phyloP scores from a whole-genome alignment of 1,284 basidiomycete genomes.

The Puccinia coronata region DNA sequence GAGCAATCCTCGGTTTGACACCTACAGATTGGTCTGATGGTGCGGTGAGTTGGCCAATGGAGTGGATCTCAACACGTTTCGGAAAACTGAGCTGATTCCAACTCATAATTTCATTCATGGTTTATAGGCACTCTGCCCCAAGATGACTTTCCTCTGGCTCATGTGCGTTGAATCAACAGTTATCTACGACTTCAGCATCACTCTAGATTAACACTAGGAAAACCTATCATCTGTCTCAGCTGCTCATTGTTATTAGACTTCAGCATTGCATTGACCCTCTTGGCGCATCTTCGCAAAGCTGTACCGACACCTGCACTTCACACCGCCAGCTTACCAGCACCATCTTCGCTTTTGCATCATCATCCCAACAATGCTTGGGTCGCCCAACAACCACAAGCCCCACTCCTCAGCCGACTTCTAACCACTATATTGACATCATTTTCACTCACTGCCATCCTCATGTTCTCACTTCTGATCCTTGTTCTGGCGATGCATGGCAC shows the following conservation, averaged over 20 bases:
- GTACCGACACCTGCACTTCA: neutral
- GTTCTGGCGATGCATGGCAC: slow-evolving; percentile 49
- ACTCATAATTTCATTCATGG: neutral
- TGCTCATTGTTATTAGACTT: slow-evolving; percentile 45
- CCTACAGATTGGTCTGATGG: slow-evolving; percentile 46
- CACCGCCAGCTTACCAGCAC: slow-evolving; percentile 10
- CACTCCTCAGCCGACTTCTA: slow-evolving; percentile 43
- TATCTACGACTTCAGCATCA: no score
- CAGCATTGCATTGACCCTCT: slow-evolving; percentile 39
- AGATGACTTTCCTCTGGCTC: slow-evolving; percentile 49
- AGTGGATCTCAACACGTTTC: neutral
- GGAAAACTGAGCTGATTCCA: neutral
- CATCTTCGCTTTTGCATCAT: slow-evolving; percentile 1
- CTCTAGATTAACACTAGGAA: neutral
- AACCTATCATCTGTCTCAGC: neutral
- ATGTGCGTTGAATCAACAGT: slow-evolving; percentile 26
- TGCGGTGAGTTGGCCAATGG: slow-evolving; percentile 36
- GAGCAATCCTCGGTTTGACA: slow-evolving; percentile 39
- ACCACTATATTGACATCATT: slow-evolving; percentile 47
- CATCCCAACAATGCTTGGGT: slow-evolving; percentile 9
- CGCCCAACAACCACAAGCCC: slow-evolving; percentile 25
- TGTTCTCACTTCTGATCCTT: slow-evolving; percentile 47
- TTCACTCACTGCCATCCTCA: slow-evolving; percentile 48
- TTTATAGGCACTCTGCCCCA: slow-evolving; percentile 41
- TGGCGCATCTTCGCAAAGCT: slow-evolving; percentile 24